Percentiles rank a stretch among this genome's conserved stretches.
phyloP scores from a whole-genome alignment of 495 filamentous ascomycete species.

The Aspergillus cristatus region DNA sequence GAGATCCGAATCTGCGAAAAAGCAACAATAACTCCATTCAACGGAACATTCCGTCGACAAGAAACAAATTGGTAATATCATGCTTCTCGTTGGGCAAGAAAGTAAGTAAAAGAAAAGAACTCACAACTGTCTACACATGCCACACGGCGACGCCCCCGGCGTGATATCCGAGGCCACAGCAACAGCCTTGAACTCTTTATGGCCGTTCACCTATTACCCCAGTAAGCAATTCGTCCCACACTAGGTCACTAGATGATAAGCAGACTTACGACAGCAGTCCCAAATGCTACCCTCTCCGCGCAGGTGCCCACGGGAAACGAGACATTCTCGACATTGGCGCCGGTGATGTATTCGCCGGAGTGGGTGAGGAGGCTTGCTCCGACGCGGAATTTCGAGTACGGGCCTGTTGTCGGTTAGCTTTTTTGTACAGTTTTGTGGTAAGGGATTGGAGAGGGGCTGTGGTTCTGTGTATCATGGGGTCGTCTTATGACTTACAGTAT shows the following conservation, averaged over 20 bases:
- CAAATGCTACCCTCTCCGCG: constrained; percentile 83
- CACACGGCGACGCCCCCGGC: constrained; percentile 64
- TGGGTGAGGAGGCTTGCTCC: constrained; percentile 68
- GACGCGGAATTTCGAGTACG: constrained; percentile 89
- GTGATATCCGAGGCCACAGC: constrained; percentile 77
- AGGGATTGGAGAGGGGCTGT: neutral
- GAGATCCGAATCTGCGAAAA: too few relatives aligned
- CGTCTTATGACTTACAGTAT: constrained; percentile 74
- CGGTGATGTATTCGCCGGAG: constrained; percentile 52
- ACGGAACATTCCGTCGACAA: too few relatives aligned
- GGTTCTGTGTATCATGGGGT: too few relatives aligned
- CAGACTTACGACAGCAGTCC: constrained; percentile 58
- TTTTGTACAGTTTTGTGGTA: too few relatives aligned
- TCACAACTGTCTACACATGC: constrained; percentile 50
- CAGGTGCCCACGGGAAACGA: constrained; percentile 87
- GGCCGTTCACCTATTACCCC: constrained; percentile 44
- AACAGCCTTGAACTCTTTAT: constrained; percentile 65
- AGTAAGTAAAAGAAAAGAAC: constrained; percentile 8
- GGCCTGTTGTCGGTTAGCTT: constrained; percentile 44
- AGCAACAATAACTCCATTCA: too few relatives aligned
- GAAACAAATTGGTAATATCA: too few relatives aligned
- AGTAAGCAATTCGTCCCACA: neutral
- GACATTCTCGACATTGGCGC: constrained; percentile 93
- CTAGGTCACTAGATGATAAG: neutral
- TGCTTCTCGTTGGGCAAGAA: too few relatives aligned